phyloP scores from a whole-genome alignment of 768 basidiomycete genomes.

The Podaxis sp. region DNA sequence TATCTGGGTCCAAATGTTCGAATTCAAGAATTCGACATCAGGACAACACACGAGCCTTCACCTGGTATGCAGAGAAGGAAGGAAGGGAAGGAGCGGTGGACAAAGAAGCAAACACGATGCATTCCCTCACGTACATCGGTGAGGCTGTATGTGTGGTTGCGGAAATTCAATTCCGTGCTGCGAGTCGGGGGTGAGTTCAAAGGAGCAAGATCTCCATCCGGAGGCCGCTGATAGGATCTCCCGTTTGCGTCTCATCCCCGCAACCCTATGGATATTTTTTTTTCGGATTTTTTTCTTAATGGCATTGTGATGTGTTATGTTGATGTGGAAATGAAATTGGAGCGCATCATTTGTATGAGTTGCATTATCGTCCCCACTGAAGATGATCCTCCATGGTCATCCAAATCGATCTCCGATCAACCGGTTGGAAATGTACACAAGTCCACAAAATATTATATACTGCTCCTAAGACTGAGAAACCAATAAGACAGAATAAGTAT shows the following conservation, averaged over 20 bases:
- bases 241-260: not conserved
- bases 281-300: conserved; percentile 3
- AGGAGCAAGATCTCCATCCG: conserved; percentile 13
- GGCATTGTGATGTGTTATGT: not conserved
- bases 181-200: conserved; percentile 1
- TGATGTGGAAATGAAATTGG: conserved; percentile 5
- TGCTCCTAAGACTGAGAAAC: conserved; percentile 8
- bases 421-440: not conserved
- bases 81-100: not conserved
- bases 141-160: not conserved
- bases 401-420: not conserved
- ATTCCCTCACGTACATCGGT: not conserved
- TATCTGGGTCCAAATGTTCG: not conserved
- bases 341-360: not conserved
- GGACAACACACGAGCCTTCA: not conserved
- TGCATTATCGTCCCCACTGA: not conserved
- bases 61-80: not conserved
- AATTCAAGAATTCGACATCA: conserved; percentile 15
- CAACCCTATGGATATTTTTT: conserved; percentile 1
- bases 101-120: not conserved
- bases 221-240: conserved; percentile 13
- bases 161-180: conserved; percentile 4
- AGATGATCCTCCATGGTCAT: not conserved
- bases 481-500: conserved; percentile 14
- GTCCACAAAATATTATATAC: conserved; percentile 5